Percentiles rank a stretch among this genome's conserved stretches.
phyloP scores from a whole-genome alignment of 176 grass and related monocot species.

The Zea luxurians region DNA sequence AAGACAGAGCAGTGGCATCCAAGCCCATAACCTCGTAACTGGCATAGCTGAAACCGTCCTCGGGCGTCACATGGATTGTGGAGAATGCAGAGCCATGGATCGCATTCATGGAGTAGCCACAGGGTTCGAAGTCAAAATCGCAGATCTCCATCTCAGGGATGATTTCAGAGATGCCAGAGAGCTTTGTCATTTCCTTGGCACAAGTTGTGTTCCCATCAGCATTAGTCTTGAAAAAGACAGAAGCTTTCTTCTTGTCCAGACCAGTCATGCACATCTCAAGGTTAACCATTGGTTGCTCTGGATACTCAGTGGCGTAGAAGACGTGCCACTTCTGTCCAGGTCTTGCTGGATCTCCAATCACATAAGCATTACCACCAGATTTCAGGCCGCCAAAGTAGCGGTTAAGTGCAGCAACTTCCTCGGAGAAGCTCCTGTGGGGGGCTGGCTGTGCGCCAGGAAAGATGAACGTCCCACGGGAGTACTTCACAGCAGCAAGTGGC shows the following conservation, averaged over 20 bases:
- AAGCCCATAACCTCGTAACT: conserved; percentile 77
- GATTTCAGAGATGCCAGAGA: conserved; percentile 66
- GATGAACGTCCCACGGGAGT: conserved; percentile 76
- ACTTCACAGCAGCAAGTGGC: conserved; percentile 61
- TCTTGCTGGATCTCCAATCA: conserved; percentile 59
- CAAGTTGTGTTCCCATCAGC: conserved; percentile 45
- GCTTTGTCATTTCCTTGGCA: conserved; percentile 71
- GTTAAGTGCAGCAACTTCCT: conserved; percentile 59
- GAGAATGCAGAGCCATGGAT: conserved; percentile 54
- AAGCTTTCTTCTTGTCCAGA: conserved; percentile 59
- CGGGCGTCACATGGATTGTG: conserved; percentile 76
- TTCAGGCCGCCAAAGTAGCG: conserved; percentile 53
- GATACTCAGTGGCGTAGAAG: conserved; percentile 62
- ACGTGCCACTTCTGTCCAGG: conserved; percentile 72
- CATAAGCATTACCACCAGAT: conserved; percentile 66
- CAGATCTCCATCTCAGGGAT: conserved; percentile 80
- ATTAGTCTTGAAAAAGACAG: conserved; percentile 68
- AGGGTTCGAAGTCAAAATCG: conserved; percentile 73
- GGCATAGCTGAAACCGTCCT: conserved; percentile 82
- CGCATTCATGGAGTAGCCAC: conserved; percentile 80
- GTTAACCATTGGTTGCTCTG: conserved; percentile 62
- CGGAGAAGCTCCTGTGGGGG: conserved; percentile 80
- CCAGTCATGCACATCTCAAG: conserved; percentile 91
- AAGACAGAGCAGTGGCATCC: conserved; percentile 36
- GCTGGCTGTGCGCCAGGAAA: conserved; percentile 69